Percentiles rank a stretch among this genome's conserved stretches.
phyloP scores from a whole-genome alignment of 2,329 filamentous ascomycete species.

The Fusarium anthophilum region DNA sequence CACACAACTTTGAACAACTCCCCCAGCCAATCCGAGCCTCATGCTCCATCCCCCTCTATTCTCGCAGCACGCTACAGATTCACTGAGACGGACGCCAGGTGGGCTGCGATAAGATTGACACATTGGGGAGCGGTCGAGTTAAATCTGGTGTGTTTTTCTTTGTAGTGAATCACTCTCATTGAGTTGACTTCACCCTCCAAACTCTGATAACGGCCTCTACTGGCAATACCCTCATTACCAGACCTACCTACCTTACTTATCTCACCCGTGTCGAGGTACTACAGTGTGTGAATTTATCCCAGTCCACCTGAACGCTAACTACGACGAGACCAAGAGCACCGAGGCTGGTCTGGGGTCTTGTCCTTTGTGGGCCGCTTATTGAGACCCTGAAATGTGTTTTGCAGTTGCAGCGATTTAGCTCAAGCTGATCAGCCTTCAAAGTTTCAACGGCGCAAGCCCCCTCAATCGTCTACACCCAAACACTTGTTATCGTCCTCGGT shows the following conservation, averaged over 20 bases:
- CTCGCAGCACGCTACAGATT: conserved; percentile 24
- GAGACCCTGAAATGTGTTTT: conserved; percentile 21
- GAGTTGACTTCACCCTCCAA: neutral
- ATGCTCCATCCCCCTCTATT: conserved; percentile 14
- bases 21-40: conserved; percentile 33
- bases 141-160: too few relatives aligned
- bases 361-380: conserved; percentile 26
- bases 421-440: conserved; percentile 15
- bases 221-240: neutral
- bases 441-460: conserved; percentile 33
- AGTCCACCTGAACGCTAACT: conserved; percentile 14
- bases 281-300: neutral
- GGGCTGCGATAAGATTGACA: neutral
- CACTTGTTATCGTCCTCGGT: neutral
- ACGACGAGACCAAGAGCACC: conserved; percentile 10
- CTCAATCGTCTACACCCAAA: conserved; percentile 19
- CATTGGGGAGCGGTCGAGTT: neutral
- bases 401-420: conserved; percentile 12
- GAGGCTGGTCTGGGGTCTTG: conserved; percentile 14
- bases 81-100: neutral
- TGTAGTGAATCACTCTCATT: neutral
- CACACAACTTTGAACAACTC: conserved; percentile 35
- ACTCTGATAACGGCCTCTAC: neutral
- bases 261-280: neutral
- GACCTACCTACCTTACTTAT: neutral